Base-by-base conservation (phyloP, 139 green algal genomes). In the Zygnema cylindricum region DNA sequence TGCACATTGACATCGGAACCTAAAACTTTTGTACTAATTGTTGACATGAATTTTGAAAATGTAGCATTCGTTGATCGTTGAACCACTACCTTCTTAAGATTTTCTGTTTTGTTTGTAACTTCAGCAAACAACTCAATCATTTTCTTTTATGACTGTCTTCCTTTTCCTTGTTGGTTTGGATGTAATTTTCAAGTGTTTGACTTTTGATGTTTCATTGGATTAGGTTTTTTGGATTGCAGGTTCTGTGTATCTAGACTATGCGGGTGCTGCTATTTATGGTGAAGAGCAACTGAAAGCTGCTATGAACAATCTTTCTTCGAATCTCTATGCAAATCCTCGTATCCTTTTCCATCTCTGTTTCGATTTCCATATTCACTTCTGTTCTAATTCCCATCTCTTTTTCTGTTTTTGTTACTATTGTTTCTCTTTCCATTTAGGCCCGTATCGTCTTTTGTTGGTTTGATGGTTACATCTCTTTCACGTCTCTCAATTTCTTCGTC, bases 281-380 rank as follows among this genome's bases (percentile, higher is more conserved):
- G 81, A 87, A 49, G 32, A 35, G 32, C 81, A 87, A 69, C 54
- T 87, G 21, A 22, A 77, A 7, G 81, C 2, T 22, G 71, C 71
- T 7, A 87, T 83, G 81, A 36, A 35, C 2, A 69, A 87, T 77
- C 41, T 87, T 41, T 83, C 81, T 40, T 43, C 63, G 22, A 81
- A 76, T 85, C 81, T 87, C 23, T 87, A 82, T 7, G 81, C 33
- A 22, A 87, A 87, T 87, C 81, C 81, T 43, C 81, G 81, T 87
- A 87, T 78, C 81, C 81, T 3, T n/a, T 43, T 30, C n/a, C n/a
- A n/a, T n/a, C n/a, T n/a, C n/a, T n/a, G n/a, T n/a, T n/a, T n/a
- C n/a, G n/a, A n/a, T n/a, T n/a, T n/a, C n/a, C n/a, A n/a, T n/a
- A n/a, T n/a, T n/a, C n/a, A n/a, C n/a, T n/a, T n/a, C n/a, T n/a